Base-by-base conservation (phyloP, 2,329 filamentous ascomycete genomes). In the Didymella exigua region DNA sequence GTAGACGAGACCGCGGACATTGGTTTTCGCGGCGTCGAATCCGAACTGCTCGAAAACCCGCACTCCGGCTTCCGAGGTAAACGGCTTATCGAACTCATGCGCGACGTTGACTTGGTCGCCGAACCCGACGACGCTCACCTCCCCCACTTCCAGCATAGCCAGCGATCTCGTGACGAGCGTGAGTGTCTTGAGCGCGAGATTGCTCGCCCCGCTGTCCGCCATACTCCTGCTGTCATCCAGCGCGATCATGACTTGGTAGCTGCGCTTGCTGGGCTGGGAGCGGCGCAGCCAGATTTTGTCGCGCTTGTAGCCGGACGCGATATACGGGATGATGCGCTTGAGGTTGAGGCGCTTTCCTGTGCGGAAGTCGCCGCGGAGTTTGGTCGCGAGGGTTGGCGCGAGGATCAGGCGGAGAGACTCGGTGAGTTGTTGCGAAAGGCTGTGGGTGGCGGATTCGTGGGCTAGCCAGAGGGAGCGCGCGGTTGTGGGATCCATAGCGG, bases 261-360 rank as follows among this genome's bases (percentile, higher is more conserved):
- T 89, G 34, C 96, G 89, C 78, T 98, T 98, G 31, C 89, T 93
- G 1, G 96, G 96, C 44, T 96, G 87, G 29, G 86, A 89, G 51
- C 96, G 87, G 13, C 96, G 89, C 89, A 99, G 96, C 95, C 95
- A 99, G 77, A 99, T 99, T 82, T 99, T 99, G 84, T 99, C 95
- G 57, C 95, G 90, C 82, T 97, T 98, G 83, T 97, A 99, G 72
- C 90, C 89, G 0, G 93, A 98, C 1, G 96, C 95, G 66, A 99
- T 98, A 78, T 99, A 99, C 0, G 96, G 95, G 68, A 99, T 99
- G 77, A 99, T 99, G 65, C 93, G 91, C 78, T 98, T 98, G 81
- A 99, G 96, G 77, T 98, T 99, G 67, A 99, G 90, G 0, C 95
- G 89, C 76, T 99, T 99, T 60, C 95, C 95, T 0, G 95, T 99